phyloP scores from a whole-genome alignment of 305 asterid genomes.

The Solanum hybrid region DNA sequence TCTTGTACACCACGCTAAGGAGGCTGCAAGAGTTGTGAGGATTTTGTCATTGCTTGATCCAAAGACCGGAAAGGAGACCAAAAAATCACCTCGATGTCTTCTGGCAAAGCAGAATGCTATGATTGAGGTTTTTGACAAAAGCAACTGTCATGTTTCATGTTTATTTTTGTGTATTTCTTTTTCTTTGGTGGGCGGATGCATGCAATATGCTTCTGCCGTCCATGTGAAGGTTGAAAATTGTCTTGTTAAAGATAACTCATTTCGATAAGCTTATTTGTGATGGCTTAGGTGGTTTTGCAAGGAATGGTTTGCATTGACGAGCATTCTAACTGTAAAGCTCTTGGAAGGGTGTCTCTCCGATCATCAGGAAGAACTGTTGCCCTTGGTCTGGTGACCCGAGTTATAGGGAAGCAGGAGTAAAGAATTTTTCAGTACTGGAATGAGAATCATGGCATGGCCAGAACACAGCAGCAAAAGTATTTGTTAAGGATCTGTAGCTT shows the following conservation, averaged over 20 bases:
- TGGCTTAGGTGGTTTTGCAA: constrained; percentile 55
- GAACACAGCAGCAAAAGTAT: not conserved
- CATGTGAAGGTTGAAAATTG: not conserved
- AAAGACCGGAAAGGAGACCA: constrained; percentile 67
- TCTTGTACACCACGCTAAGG: constrained; percentile 81
- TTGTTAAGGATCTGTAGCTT: not conserved
- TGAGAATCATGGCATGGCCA: not conserved
- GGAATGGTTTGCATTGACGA: constrained; percentile 74
- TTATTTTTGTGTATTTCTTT: not conserved
- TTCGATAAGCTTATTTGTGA: not conserved
- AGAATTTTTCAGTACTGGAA: constrained; percentile 1
- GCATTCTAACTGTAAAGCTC: constrained; percentile 52
- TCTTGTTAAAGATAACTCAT: not conserved
- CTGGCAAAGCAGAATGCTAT: constrained; percentile 77
- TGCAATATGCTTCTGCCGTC: not conserved
- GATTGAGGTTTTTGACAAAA: constrained; percentile 50
- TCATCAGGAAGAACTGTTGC: constrained; percentile 81
- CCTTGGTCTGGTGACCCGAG: constrained; percentile 66
- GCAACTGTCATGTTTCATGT: not conserved
- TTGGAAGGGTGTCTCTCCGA: constrained; percentile 85
- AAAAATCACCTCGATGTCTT: constrained; percentile 81
- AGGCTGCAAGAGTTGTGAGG: constrained; percentile 63
- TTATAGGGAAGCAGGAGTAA: constrained; percentile 25
- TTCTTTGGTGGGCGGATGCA: not conserved
- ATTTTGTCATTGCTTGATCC: constrained; percentile 72